phyloP scores from a whole-genome alignment of 306 rosid genomes.

The Erythrophleum fordii region DNA sequence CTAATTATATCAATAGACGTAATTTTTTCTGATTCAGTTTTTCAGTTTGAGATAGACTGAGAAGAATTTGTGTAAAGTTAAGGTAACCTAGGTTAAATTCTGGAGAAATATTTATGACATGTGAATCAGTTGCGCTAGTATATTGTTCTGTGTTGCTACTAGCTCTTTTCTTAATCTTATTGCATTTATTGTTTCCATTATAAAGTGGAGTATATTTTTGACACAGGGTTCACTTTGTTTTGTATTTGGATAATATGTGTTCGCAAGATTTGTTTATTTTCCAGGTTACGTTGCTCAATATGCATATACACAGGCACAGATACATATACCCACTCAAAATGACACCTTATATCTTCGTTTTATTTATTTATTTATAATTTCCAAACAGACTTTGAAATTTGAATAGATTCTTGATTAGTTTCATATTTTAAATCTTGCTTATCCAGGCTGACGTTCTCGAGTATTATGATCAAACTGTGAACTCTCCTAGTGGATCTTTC shows the following conservation, averaged over 20 bases:
- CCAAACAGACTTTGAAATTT: conserved; percentile 12
- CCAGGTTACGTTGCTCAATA: conserved; percentile 28
- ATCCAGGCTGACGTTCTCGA: conserved; percentile 93
- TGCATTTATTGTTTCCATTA: conserved; percentile 19
- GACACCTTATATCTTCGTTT: neutral
- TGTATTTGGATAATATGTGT: conserved; percentile 17
- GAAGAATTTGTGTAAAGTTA: conserved; percentile 9
- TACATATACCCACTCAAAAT: neutral
- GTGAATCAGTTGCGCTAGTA: conserved; percentile 4
- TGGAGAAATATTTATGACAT: neutral
- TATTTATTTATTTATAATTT: neutral
- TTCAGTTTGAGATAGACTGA: conserved; percentile 13
- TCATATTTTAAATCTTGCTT: conserved; percentile 34
- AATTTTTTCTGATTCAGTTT: neutral
- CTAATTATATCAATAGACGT: conserved; percentile 1
- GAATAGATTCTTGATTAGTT: conserved; percentile 13
- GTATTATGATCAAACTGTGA: conserved; percentile 92
- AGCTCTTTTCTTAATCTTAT: neutral
- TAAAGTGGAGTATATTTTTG: conserved; percentile 2
- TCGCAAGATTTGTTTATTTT: conserved; percentile 21
- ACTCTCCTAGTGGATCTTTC: conserved; percentile 85
- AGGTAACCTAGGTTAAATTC: neutral
- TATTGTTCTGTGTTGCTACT: conserved; percentile 1
- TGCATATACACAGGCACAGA: conserved; percentile 11
- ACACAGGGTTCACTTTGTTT: conserved; percentile 19